phyloP scores from a whole-genome alignment of 75 land plant genomes.

The Ceratopteris richardii region DNA sequence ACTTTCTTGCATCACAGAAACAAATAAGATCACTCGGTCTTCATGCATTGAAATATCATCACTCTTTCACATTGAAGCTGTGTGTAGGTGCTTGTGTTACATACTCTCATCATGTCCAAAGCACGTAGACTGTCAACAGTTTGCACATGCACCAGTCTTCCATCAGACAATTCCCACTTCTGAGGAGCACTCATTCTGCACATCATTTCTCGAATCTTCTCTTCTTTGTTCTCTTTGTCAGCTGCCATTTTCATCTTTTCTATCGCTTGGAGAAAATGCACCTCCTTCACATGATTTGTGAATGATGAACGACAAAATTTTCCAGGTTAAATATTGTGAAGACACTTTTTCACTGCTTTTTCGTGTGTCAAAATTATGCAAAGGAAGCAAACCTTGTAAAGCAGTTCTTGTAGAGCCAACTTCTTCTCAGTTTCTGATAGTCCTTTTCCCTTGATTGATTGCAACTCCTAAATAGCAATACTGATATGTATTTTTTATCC shows the following conservation, averaged over 20 bases:
- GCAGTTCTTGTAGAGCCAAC: slow-evolving; percentile 1
- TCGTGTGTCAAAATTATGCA: background rate
- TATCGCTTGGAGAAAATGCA: slow-evolving; percentile 23
- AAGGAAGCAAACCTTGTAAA: slow-evolving; percentile 1
- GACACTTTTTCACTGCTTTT: background rate
- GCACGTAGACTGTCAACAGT: slow-evolving; percentile 26
- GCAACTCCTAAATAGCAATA: background rate
- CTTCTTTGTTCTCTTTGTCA: slow-evolving; percentile 16
- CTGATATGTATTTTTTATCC: background rate
- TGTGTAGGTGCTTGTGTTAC: background rate
- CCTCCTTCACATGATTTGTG: slow-evolving; percentile 9
- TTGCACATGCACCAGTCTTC: slow-evolving; percentile 25
- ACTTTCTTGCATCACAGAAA: no score
- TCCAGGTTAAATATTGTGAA: background rate
- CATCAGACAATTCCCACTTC: slow-evolving; percentile 32
- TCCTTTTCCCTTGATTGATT: background rate
- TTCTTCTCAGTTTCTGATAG: background rate
- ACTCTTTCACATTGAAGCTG: background rate
- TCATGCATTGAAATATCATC: no score
- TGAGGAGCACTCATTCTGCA: slow-evolving; percentile 24
- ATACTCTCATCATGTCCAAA: slow-evolving; percentile 20
- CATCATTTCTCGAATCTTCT: slow-evolving; percentile 11
- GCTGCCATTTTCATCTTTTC: slow-evolving; percentile 16
- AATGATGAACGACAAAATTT: background rate
- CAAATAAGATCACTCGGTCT: no score